A percentile compares a stretch with the other conserved stretches of the same genome.
phyloP scores from a whole-genome alignment of 345 rosid genomes.

The Psidium guajava region DNA sequence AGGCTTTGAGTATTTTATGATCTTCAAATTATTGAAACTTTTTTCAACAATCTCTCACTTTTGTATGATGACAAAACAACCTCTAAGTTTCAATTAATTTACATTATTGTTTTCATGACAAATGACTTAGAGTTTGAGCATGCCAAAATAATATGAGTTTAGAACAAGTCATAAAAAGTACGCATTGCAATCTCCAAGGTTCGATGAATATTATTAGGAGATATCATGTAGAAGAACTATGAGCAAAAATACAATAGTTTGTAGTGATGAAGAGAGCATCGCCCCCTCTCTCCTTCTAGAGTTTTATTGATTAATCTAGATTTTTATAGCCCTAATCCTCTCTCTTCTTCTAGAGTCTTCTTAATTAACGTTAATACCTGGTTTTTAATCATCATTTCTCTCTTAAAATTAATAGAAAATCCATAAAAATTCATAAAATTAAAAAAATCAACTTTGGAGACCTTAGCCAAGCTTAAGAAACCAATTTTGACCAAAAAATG shows the following conservation, averaged over 20 bases:
- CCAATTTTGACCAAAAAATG: too few species aligned
- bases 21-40: background rate
- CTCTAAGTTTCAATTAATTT: background rate
- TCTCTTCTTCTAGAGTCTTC: too few species aligned
- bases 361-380: too few species aligned
- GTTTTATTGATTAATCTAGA: too few species aligned
- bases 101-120: background rate
- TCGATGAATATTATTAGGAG: background rate
- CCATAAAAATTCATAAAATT: too few species aligned
- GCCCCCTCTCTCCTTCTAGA: too few species aligned
- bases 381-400: too few species aligned
- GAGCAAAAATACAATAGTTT: background rate
- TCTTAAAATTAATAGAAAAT: too few species aligned
- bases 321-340: too few species aligned
- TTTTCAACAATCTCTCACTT: background rate
- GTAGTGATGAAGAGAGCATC: too few species aligned
- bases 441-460: too few species aligned
- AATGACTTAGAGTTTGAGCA: background rate
- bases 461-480: too few species aligned
- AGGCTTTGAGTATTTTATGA: background rate
- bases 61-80: background rate
- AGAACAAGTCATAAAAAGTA: background rate
- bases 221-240: background rate
- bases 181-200: background rate
- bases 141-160: background rate